Base-by-base conservation (phyloP, 768 basidiomycete genomes). In the Macrolepiota dolichaula region DNA sequence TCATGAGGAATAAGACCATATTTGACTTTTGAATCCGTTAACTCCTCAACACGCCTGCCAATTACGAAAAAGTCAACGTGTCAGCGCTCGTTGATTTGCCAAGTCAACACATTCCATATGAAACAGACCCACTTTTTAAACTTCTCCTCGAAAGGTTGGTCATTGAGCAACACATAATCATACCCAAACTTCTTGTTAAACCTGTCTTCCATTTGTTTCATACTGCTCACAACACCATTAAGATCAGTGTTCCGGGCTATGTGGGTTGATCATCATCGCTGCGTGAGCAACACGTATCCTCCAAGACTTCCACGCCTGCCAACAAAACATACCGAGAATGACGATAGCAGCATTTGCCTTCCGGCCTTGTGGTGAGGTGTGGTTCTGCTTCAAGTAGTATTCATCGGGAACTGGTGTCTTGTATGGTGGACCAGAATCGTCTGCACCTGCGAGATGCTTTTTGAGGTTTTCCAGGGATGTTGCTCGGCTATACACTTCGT, bases 141-240 rank as follows among this genome's bases (percentile, higher is more conserved):
- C 9, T 80, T 74, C 0, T 87, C 85, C 9, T 83, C 77, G 69
- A 94, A 94, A 0, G 79, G 77, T 63, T 86, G 79, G 36, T 97
- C 94, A 69, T 96, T 96, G 58, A 97, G 78, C 73, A 96, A 92
- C 42, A 91, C 86, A 69, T 91, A 96, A 15, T 91, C 90, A 71
- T 96, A 96, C 24, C 75, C 77, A 67, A 87, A 94, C 70, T 89
- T 88, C 63, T 85, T 84, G 79, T 99, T 99, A 78, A 97, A 97
- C 42, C 89, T 78, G 69, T 92, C 89, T 74, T 98, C 96, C 74
- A 91, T 81, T 70, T 88, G 85, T 68, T 87, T 85, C 73, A 91
- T 80, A 64, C 85, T 88, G 64, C 77, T 81, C 42, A 86, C 67
- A 55, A 90, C 81, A 4, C 85, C 84, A 54, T 79, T 76, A 59